phyloP scores from a whole-genome alignment of 2,329 filamentous ascomycete species.

The Botrytis tulipae region DNA sequence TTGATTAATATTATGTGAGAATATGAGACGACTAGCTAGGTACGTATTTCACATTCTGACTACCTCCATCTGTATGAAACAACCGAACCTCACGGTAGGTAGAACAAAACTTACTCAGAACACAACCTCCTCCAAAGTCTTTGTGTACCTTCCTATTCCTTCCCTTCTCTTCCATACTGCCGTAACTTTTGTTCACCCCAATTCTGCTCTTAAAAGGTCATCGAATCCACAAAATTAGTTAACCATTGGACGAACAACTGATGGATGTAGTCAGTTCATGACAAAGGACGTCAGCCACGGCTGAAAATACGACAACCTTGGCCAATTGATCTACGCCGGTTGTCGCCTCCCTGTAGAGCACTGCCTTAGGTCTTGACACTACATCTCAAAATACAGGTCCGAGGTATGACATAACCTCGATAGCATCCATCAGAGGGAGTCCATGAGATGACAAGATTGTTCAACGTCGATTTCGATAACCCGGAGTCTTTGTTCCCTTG shows the following conservation, averaged over 20 bases:
- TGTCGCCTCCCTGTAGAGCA: neutral
- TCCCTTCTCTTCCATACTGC: neutral
- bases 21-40: too few species aligned
- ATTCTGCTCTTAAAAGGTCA: neutral
- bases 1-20: neutral
- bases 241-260: neutral
- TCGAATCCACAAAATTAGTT: neutral
- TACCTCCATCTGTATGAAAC: neutral
- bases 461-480: neutral
- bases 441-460: neutral
- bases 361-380: slow-evolving; percentile 8
- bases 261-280: slow-evolving; percentile 1
- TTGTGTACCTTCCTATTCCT: neutral
- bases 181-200: neutral
- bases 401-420: slow-evolving; percentile 14
- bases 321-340: slow-evolving; percentile 7
- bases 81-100: neutral
- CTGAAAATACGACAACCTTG: slow-evolving; percentile 14
- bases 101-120: neutral
- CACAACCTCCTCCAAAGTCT: too few species aligned
- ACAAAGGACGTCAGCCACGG: slow-evolving; percentile 17
- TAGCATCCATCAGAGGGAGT: neutral
- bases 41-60: neutral
- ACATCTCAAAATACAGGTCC: neutral
- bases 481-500: neutral